Conservation (phyloP, 2,329 filamentous ascomycete genomes). For the Phyllosticta capitalensis region DNA sequence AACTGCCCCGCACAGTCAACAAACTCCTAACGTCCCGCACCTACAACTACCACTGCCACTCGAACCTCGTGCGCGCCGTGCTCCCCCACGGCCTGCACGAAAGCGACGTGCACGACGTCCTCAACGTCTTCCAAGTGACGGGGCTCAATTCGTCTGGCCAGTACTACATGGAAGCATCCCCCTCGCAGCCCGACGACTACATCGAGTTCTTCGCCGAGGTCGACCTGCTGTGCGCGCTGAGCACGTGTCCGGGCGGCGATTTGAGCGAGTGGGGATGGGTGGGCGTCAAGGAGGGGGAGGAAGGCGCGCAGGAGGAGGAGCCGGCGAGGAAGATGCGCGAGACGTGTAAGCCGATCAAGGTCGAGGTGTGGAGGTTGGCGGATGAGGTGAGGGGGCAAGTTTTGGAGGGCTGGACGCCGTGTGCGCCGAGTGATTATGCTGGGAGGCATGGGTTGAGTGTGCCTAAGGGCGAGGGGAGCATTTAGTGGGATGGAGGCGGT, state of each 20-base stretch:
- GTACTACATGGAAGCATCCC: conserved; percentile 57
- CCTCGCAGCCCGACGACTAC: conserved; percentile 29
- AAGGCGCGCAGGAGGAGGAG: conserved; percentile 53
- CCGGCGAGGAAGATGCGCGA: conserved; percentile 59
- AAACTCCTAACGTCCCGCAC: conserved; percentile 57
- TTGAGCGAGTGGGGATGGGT: conserved; percentile 76
- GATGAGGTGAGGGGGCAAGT: conserved; percentile 33
- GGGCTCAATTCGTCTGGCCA: conserved; percentile 61
- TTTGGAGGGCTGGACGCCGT: conserved; percentile 50
- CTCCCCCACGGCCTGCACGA: conserved; percentile 59
- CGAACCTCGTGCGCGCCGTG: conserved; percentile 67
- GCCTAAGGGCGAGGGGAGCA: conserved; percentile 31
- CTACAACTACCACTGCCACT: conserved; percentile 79
- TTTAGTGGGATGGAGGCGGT: too few relatives aligned
- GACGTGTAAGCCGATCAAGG: conserved; percentile 63
- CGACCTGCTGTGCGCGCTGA: conserved; percentile 57
- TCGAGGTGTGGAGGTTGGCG: conserved; percentile 59
- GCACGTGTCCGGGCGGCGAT: conserved; percentile 72
- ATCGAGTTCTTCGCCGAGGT: conserved; percentile 76
- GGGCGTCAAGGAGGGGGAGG: conserved; percentile 35
- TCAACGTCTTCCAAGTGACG: conserved; percentile 81
- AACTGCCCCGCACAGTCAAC: conserved; percentile 44
- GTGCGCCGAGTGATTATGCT: conserved; percentile 50
- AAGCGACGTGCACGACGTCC: conserved; percentile 70
- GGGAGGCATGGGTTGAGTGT: conserved; percentile 57